These are phyloP conservation scores for Salix caprea DNA, from an alignment of 345 rosid genomes.

Conservation along the genomic window DNA sequence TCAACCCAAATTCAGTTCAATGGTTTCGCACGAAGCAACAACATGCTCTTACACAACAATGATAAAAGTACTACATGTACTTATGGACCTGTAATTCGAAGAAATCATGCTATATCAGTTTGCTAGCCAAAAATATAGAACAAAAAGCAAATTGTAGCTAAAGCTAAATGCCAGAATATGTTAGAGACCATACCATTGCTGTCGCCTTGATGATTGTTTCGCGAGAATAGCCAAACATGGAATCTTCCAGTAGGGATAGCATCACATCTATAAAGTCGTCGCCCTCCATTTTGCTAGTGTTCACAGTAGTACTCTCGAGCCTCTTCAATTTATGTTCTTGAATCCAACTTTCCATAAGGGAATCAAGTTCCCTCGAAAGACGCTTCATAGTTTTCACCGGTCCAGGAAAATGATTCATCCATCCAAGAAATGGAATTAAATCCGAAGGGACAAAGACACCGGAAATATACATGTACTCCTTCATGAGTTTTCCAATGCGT, in stretches of 20 bases:
- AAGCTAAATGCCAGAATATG: background rate
- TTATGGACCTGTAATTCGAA: background rate
- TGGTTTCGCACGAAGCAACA: background rate
- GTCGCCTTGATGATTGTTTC: slow-evolving; percentile 24
- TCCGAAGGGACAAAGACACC: slow-evolving; percentile 27
- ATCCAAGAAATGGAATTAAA: slow-evolving; percentile 28
- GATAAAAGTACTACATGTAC: too few relatives aligned
- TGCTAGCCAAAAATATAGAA: too few relatives aligned
- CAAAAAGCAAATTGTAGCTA: background rate
- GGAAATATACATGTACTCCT: slow-evolving; percentile 25
- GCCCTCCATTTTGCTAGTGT: background rate
- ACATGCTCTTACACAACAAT: too few relatives aligned
- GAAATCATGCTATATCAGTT: background rate
- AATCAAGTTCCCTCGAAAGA: slow-evolving; percentile 21
- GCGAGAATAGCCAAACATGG: slow-evolving; percentile 5
- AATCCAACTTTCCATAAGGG: slow-evolving; percentile 28
- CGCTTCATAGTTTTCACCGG: slow-evolving; percentile 17
- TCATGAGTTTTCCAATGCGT: slow-evolving; percentile 22
- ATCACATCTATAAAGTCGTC: slow-evolving; percentile 19
- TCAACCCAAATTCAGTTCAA: background rate
- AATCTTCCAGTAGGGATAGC: slow-evolving; percentile 14
- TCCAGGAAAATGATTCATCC: slow-evolving; percentile 21
- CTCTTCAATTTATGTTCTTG: slow-evolving; percentile 27
- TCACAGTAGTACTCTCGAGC: background rate
- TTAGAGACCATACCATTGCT: slow-evolving; percentile 9